phyloP scores from a whole-genome alignment of 2,329 filamentous ascomycete genomes.

The Aspergillus neotritici region DNA sequence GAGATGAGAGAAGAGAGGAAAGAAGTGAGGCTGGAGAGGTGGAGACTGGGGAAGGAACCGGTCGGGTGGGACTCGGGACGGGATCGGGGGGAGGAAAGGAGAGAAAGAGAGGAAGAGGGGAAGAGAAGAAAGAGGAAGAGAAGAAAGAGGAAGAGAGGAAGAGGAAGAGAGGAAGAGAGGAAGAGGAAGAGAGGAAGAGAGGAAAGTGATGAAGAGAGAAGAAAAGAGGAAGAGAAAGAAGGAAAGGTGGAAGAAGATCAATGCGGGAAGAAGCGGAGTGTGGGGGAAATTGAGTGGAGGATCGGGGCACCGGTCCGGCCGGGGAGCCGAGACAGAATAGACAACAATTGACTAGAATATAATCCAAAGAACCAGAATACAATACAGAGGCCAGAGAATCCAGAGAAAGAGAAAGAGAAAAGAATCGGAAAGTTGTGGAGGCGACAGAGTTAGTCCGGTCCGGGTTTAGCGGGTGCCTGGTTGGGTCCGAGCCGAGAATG shows the following conservation, averaged over 20 bases:
- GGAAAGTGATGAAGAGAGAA: slow-evolving; percentile 11
- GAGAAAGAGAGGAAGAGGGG: slow-evolving; percentile 2
- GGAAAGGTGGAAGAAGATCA: slow-evolving; percentile 22
- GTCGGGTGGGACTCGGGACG: neutral
- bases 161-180: slow-evolving; percentile 6
- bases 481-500: slow-evolving; percentile 19
- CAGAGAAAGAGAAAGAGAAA: neutral
- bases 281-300: slow-evolving; percentile 12
- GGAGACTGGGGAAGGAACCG: slow-evolving; percentile 1
- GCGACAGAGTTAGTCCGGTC: slow-evolving; percentile 13
- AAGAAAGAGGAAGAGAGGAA: neutral
- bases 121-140: slow-evolving; percentile 1
- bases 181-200: slow-evolving; percentile 9
- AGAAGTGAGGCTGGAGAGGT: neutral
- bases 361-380: neutral
- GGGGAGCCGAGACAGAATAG: too few species aligned
- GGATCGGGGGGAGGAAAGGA: slow-evolving; percentile 3
- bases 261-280: slow-evolving; percentile 5
- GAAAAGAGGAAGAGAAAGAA: slow-evolving; percentile 15
- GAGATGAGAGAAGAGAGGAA: slow-evolving; percentile 1
- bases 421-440: slow-evolving; percentile 10
- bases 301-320: slow-evolving; percentile 2
- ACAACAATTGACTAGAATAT: too few species aligned
- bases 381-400: neutral
- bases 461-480: slow-evolving; percentile 13